Conservation (phyloP, 1,139 yeast species). For the Suhomyces coccinellae region DNA sequence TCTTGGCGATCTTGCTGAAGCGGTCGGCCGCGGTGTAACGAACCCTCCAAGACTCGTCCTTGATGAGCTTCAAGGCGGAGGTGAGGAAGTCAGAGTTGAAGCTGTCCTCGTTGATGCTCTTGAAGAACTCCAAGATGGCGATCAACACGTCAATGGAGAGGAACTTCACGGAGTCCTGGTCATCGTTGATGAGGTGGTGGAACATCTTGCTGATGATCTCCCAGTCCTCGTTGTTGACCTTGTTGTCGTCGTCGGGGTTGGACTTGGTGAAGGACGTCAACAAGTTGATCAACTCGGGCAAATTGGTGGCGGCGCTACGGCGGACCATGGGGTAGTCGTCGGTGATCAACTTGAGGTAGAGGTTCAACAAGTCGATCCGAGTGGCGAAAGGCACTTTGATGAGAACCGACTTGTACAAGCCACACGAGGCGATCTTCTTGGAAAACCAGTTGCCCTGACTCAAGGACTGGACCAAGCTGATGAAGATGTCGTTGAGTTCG, state of each 20-base stretch:
- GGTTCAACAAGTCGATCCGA: constrained; percentile 61
- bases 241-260: constrained; percentile 23
- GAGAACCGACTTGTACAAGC: constrained; percentile 74
- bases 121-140: constrained; percentile 65
- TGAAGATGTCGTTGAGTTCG: constrained; percentile 66
- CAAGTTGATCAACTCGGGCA: constrained; percentile 69
- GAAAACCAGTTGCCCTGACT: constrained; percentile 95
- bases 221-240: constrained; percentile 57
- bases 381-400: constrained; percentile 55
- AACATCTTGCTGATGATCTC: constrained; percentile 79
- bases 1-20: constrained; percentile 70
- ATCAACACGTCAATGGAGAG: constrained; percentile 85
- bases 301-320: constrained; percentile 85
- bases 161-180: constrained; percentile 93
- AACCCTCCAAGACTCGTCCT: constrained; percentile 97
- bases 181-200: constrained; percentile 75
- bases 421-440: constrained; percentile 88
- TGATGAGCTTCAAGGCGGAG: constrained; percentile 62
- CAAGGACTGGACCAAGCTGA: constrained; percentile 75
- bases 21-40: constrained; percentile 96
- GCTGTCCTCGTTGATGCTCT: constrained; percentile 52
- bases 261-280: constrained; percentile 42
- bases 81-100: constrained; percentile 63
- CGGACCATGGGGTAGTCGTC: constrained; percentile 99
- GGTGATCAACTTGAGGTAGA: constrained; percentile 68